Evolutionary conservation across 768 basidiomycete species (phyloP), one percentile per base, ranked within the genome.

Genomic region (Naganishia kalamii): DNA sequence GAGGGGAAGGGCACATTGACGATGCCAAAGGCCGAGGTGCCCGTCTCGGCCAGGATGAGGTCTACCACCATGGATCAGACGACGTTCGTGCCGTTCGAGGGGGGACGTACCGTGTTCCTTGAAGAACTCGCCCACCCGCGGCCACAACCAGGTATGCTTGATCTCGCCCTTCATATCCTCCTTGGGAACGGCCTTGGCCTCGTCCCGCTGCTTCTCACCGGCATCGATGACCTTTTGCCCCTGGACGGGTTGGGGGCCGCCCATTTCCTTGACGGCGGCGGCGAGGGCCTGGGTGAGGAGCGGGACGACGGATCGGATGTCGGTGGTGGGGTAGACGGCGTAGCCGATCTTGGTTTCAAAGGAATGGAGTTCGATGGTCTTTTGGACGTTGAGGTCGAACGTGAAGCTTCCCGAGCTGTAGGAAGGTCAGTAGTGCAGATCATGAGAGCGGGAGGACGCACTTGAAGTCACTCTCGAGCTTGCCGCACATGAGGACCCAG

Each of bases 21-120:
- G 50, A 94, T 84, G 48, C 92, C 93, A 74, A 94, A 96, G 67
- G 82, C 87, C 13, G 89, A 85, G 0, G 90, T 92, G 4, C 90
- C 92, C 13, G 92, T 97, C 79, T 97, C 93, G 1, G 89, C 85
- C 47, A 96, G 78, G 65, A 96, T 84, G 35, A 94, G 84, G 68
- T 81, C 81, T 75, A 51, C 37, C 29, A 54, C 51, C 57, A 62
- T 27, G 27, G 54, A 46, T 23, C 25, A 47, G 13, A 33, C 52
- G n/a, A 5, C 3, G n/a, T 49, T 12, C 2, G 13, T 1, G 19
- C 43, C 23, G 4, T 21, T 2, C 29, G 3, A 23, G 17, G 33
- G n/a, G 1, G 8, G 25, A 64, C 63, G 41, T 11, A 64, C 63
- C 63, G 23, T 64, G 44, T n/a, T 32, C 30, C 51, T 57, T 52